Base-by-base conservation (phyloP, 1,284 basidiomycete genomes). In the Coniferiporia sulphurascens region DNA sequence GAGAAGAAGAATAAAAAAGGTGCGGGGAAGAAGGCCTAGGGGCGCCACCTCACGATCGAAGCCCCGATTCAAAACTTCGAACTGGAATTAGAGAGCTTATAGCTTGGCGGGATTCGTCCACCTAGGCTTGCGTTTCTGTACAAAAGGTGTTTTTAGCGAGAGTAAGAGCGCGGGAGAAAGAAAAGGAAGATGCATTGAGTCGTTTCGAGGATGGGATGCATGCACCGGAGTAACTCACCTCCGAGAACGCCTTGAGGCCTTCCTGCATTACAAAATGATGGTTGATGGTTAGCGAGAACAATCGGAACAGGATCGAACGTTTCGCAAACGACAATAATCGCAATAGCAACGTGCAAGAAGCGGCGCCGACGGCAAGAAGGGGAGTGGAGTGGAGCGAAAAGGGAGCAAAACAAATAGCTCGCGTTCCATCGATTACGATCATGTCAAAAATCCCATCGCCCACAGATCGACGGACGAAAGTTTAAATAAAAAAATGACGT, bases 91-190 rank as follows among this genome's bases (percentile, higher is more conserved):
- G 27, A 27, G 27, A 27, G 27, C 27, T 76, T 71, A 87, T 48
- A 87, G 69, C 68, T 81, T 86, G 3, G 81, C 76, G 4, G 85
- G 82, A 66, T 82, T 85, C 57, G 64, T 76, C 85, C 85, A 87
- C 0, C 60, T 66, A 1, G 85, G 85, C 50, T 74, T 73, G 48
- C 84, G 81, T 78, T 79, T 86, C 83, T 86, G 65, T 27, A 27
- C 5, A 60, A 38, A 32, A 4, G 10, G 15, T 15, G 38, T 3
- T n/a, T 13, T 57, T 27, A 48, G 48, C n/a, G 34, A 56, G 61
- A 56, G 58, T 19, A 45, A 13, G 41, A 35, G 27, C 17, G 60
- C 15, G 49, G 49, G 43, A 51, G 44, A n/a, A 46, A 17, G 8
- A n/a, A 3, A 41, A 52, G 38, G 17, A 46, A 46, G n/a, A 9